A percentile compares a stretch with the other conserved stretches of the same genome.
phyloP scores from a whole-genome alignment of 2,329 filamentous ascomycete genomes.

The Exophiala lecanii-corni region DNA sequence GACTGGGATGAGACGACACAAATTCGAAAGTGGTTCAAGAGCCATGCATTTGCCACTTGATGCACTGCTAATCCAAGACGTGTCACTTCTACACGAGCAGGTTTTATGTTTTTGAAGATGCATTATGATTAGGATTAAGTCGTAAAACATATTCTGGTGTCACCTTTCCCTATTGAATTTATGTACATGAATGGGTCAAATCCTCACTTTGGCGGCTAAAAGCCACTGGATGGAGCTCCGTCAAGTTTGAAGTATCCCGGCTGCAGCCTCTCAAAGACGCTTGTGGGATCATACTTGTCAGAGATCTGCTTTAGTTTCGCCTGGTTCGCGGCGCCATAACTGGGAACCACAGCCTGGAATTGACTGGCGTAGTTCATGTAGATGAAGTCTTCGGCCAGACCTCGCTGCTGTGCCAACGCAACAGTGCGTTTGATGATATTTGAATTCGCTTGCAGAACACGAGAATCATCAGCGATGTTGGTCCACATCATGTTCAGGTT shows the following conservation, averaged over 20 bases:
- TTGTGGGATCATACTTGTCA: conserved; percentile 37
- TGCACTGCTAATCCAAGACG: no score
- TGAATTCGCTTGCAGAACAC: conserved; percentile 27
- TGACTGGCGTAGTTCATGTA: conserved; percentile 48
- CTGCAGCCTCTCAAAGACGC: conserved; percentile 38
- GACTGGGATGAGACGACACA: no score
- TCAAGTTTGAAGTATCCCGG: conserved; percentile 44
- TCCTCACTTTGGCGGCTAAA: no score
- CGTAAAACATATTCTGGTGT: no score
- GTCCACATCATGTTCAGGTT: conserved; percentile 32
- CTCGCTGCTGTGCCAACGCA: conserved; percentile 29
- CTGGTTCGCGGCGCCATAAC: conserved; percentile 39
- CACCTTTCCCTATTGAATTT: no score
- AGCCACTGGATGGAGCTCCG: background rate
- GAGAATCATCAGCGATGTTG: conserved; percentile 31
- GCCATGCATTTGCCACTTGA: no score
- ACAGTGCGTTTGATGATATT: conserved; percentile 29
- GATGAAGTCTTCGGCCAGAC: conserved; percentile 33
- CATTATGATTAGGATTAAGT: no score
- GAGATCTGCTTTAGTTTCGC: conserved; percentile 33
- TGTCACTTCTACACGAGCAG: no score
- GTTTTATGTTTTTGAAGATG: no score
- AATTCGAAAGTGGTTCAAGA: no score
- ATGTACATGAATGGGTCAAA: background rate
- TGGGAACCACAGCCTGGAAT: conserved; percentile 39